These are phyloP conservation scores for Alternaria gansuensis DNA, from an alignment of 2,329 filamentous ascomycete genomes.

Conservation along the genomic window DNA sequence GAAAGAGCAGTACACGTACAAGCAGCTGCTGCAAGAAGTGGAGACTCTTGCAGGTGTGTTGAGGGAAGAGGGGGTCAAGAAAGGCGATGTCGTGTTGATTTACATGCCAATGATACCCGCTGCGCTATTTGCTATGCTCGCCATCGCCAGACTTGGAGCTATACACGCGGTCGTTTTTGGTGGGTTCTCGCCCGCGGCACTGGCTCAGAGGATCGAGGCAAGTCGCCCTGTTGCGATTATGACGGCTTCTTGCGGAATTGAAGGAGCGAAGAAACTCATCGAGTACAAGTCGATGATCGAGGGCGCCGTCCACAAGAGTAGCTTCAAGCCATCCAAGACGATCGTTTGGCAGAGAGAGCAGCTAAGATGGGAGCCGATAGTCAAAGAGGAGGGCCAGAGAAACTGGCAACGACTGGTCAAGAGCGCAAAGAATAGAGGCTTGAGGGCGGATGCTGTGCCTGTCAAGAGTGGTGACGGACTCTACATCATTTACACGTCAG, in stretches of 20 bases:
- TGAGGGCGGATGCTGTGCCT: slow-evolving; percentile 78
- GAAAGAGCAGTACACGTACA: slow-evolving; percentile 79
- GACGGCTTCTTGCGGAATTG: slow-evolving; percentile 91
- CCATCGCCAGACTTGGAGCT: slow-evolving; percentile 81
- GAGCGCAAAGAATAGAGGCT: slow-evolving; percentile 71
- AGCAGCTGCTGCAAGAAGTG: slow-evolving; percentile 78
- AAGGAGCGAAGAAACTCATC: slow-evolving; percentile 81
- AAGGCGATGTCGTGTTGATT: slow-evolving; percentile 86
- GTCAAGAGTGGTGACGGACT: slow-evolving; percentile 79
- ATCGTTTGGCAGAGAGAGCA: slow-evolving; percentile 87
- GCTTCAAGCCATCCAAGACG: slow-evolving; percentile 75
- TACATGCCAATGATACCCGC: slow-evolving; percentile 99
- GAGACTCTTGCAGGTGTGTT: slow-evolving; percentile 83
- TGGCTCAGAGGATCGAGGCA: slow-evolving; percentile 89
- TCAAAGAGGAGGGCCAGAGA: slow-evolving; percentile 72
- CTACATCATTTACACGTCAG: slow-evolving; percentile 91
- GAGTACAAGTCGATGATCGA: slow-evolving; percentile 78
- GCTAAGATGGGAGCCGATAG: slow-evolving; percentile 75
- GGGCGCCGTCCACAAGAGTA: slow-evolving; percentile 72
- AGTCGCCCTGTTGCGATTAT: slow-evolving; percentile 78
- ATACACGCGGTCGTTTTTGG: slow-evolving; percentile 94
- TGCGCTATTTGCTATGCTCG: slow-evolving; percentile 85
- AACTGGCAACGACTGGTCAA: slow-evolving; percentile 82
- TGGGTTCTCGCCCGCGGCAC: slow-evolving; percentile 81
- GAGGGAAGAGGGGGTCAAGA: slow-evolving; percentile 80